A percentile compares a stretch with the other conserved stretches of the same genome.
Conservation (phyloP, 148 eudicot species). For the Cornus controversa region DNA sequence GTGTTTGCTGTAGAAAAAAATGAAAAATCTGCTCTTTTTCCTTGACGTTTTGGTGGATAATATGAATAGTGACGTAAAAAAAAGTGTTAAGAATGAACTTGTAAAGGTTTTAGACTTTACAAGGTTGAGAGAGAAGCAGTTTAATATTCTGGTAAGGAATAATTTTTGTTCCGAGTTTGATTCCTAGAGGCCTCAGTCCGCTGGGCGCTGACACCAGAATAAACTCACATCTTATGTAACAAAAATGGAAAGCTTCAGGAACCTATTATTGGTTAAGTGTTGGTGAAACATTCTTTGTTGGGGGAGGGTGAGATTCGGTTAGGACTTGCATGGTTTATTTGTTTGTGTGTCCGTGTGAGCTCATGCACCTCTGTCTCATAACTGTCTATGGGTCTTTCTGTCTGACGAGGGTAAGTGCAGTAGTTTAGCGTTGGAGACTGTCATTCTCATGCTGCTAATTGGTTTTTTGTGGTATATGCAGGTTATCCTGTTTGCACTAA, state of each 20-base stretch:
- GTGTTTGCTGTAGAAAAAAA: too few relatives aligned
- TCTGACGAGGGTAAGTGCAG: not conserved
- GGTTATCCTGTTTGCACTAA: conserved; percentile 66
- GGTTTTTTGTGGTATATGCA: conserved; percentile 27
- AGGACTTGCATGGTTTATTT: not conserved
- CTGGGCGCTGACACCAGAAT: not conserved
- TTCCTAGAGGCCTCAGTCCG: not conserved
- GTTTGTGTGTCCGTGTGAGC: too few relatives aligned
- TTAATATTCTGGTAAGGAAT: not conserved
- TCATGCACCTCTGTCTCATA: not conserved
- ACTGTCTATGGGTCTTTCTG: not conserved
- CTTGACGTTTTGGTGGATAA: not conserved
- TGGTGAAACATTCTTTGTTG: not conserved
- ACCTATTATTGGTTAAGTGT: not conserved
- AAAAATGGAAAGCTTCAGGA: not conserved
- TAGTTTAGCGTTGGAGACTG: not conserved
- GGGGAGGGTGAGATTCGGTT: not conserved
- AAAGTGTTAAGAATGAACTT: not conserved
- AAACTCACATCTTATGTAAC: not conserved
- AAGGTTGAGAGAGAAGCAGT: not conserved
- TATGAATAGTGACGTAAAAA: not conserved
- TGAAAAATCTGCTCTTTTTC: too few relatives aligned
- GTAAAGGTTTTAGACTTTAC: not conserved
- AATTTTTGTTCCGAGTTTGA: not conserved
- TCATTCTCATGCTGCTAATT: not conserved